phyloP scores from a whole-genome alignment of 2,329 filamentous ascomycete genomes.

The Zymoseptoria passerinii region DNA sequence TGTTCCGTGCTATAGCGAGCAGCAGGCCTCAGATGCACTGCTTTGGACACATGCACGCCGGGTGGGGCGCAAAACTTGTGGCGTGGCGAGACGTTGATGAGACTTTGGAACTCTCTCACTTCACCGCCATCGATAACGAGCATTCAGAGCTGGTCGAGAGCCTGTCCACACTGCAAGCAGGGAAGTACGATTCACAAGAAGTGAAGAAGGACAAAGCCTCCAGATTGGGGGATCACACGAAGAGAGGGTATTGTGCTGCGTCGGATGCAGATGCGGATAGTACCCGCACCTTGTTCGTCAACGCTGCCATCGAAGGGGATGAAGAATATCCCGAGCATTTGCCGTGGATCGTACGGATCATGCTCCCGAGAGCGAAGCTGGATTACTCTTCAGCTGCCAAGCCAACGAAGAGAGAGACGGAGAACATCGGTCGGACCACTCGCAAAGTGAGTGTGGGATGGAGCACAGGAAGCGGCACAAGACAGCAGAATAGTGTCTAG shows the following conservation, averaged over 20 bases:
- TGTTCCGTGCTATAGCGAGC: conserved; percentile 44
- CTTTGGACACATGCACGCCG: conserved; percentile 57
- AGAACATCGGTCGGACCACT: too few relatives aligned
- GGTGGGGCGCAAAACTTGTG: conserved; percentile 38
- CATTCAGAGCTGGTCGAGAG: conserved; percentile 33
- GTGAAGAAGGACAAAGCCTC: conserved; percentile 10
- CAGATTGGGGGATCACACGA: conserved; percentile 17
- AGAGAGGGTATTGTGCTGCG: conserved; percentile 21
- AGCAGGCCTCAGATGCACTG: conserved; percentile 49
- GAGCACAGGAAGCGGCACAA: too few relatives aligned
- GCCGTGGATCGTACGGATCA: conserved; percentile 48
- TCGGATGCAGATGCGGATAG: conserved; percentile 26
- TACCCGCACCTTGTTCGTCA: conserved; percentile 51
- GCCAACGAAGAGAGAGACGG: too few relatives aligned
- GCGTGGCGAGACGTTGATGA: conserved; percentile 30
- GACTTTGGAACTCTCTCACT: conserved; percentile 27
- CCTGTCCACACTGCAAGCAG: conserved; percentile 20
- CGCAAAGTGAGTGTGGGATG: too few relatives aligned
- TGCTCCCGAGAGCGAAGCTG: conserved; percentile 27
- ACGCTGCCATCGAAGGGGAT: conserved; percentile 47
- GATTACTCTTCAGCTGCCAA: too few relatives aligned
- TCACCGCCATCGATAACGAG: conserved; percentile 40
- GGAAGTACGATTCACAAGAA: conserved; percentile 16
- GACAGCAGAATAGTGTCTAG: too few relatives aligned
- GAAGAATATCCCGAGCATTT: conserved; percentile 38